Conservation (phyloP, 2,329 filamentous ascomycete genomes). For the Microcyclospora tardicrescens region DNA sequence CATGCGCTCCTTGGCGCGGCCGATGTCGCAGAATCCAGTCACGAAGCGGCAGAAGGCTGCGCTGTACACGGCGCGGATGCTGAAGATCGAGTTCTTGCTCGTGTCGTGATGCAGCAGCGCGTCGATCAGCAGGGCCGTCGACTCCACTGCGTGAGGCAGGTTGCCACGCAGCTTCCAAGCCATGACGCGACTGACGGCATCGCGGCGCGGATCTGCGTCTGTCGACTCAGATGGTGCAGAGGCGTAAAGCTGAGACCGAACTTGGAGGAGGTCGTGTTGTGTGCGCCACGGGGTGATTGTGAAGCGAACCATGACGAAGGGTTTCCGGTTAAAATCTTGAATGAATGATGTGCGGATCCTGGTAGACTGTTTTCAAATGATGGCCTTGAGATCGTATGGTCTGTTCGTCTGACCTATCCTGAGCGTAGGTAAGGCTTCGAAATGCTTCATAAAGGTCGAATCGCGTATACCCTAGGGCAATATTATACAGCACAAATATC, state of each 20-base stretch:
- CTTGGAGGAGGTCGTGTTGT: conserved; percentile 49
- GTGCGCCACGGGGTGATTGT: conserved; percentile 62
- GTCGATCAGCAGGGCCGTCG: conserved; percentile 59
- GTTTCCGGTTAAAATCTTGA: background rate
- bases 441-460: too few relatives aligned
- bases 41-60: conserved; percentile 60
- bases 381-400: too few relatives aligned
- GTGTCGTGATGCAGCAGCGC: conserved; percentile 52
- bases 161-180: conserved; percentile 57
- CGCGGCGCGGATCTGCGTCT: conserved; percentile 18
- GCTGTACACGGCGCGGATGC: conserved; percentile 56
- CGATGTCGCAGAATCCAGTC: conserved; percentile 64
- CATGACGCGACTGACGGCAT: conserved; percentile 28
- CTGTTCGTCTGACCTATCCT: too few relatives aligned
- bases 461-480: too few relatives aligned
- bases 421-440: too few relatives aligned
- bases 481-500: too few relatives aligned
- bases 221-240: conserved; percentile 11
- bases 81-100: conserved; percentile 38
- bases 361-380: too few relatives aligned
- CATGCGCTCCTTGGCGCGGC: conserved; percentile 48
- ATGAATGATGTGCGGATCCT: too few relatives aligned
- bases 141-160: conserved; percentile 68
- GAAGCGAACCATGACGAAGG: conserved; percentile 51
- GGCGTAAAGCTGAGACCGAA: conserved; percentile 53